Evolutionary conservation across 169 alveolate genomes (phyloP).

Genomic region (Cryptosporidium tyzzeri): DNA sequence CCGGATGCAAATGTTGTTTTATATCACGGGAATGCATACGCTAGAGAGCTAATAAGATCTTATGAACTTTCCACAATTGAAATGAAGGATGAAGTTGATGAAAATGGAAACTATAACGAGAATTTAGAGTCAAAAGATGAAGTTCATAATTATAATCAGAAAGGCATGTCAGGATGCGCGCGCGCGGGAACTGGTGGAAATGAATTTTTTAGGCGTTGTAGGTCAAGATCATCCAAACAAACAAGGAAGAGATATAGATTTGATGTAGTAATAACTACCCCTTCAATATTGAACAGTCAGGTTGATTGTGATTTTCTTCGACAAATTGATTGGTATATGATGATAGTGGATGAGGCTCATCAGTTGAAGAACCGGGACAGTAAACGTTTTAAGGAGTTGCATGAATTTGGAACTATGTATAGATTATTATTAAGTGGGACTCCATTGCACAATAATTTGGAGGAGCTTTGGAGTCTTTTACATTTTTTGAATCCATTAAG

Average conservation of each 20-base stretch:
- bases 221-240: slow-evolving; percentile 14
- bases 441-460: slow-evolving; percentile 94
- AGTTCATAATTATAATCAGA: background rate
- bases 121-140: background rate
- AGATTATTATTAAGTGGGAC: slow-evolving; percentile 94
- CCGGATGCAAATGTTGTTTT: slow-evolving; percentile 93
- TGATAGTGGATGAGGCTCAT: slow-evolving; percentile 95
- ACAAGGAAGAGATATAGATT: slow-evolving; percentile 76
- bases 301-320: slow-evolving; percentile 89
- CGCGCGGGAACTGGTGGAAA: slow-evolving; percentile 82
- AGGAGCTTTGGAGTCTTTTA: slow-evolving; percentile 96
- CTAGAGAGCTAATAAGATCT: slow-evolving; percentile 88
- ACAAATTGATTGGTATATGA: slow-evolving; percentile 89
- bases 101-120: background rate
- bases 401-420: slow-evolving; percentile 89
- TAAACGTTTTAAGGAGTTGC: slow-evolving; percentile 87
- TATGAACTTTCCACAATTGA: slow-evolving; percentile 81
- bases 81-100: slow-evolving; percentile 17
- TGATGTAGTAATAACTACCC: slow-evolving; percentile 91
- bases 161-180: slow-evolving; percentile 81
- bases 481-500: slow-evolving; percentile 94
- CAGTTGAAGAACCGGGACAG: slow-evolving; percentile 91
- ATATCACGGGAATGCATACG: slow-evolving; percentile 92
- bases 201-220: background rate
- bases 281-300: slow-evolving; percentile 88